These are phyloP conservation scores for Arachis stenosperma DNA, from an alignment of 306 rosid species.

Conservation along the genomic window DNA sequence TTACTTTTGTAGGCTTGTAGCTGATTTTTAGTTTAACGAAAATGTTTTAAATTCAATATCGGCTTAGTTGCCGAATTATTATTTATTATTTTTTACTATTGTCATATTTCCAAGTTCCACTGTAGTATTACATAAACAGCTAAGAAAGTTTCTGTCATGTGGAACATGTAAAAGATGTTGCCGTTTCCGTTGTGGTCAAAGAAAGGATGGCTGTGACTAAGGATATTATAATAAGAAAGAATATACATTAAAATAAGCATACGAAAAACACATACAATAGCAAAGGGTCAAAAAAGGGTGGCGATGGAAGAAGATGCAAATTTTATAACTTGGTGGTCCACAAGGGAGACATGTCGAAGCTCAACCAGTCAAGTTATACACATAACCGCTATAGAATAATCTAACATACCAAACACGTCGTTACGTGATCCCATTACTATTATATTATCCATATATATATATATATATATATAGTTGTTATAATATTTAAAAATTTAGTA, in stretches of 20 bases:
- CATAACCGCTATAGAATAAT: slow-evolving; percentile 7
- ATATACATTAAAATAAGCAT: background rate
- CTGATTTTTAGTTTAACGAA: too few relatives aligned
- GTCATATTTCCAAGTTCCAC: background rate
- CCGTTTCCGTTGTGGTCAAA: background rate
- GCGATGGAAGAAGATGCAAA: slow-evolving; percentile 27
- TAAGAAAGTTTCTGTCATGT: background rate
- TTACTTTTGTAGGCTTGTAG: too few relatives aligned
- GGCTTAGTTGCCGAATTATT: background rate
- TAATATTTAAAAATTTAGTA: too few relatives aligned
- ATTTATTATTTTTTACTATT: too few relatives aligned
- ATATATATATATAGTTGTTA: too few relatives aligned
- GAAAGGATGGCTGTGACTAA: background rate
- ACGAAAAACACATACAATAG: slow-evolving; percentile 17
- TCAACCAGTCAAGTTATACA: background rate
- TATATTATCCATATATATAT: too few relatives aligned
- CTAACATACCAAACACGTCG: slow-evolving; percentile 10
- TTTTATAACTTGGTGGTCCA: background rate
- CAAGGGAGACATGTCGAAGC: background rate
- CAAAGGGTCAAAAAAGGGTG: slow-evolving; percentile 52
- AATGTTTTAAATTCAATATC: too few relatives aligned
- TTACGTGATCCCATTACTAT: slow-evolving; percentile 8
- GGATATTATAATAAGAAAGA: background rate
- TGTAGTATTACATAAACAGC: background rate
- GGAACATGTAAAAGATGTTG: background rate